Evolutionary conservation across 345 rosid species (phyloP), one percentile per base, ranked within the genome.

Genomic region (Dovyalis caffra): DNA sequence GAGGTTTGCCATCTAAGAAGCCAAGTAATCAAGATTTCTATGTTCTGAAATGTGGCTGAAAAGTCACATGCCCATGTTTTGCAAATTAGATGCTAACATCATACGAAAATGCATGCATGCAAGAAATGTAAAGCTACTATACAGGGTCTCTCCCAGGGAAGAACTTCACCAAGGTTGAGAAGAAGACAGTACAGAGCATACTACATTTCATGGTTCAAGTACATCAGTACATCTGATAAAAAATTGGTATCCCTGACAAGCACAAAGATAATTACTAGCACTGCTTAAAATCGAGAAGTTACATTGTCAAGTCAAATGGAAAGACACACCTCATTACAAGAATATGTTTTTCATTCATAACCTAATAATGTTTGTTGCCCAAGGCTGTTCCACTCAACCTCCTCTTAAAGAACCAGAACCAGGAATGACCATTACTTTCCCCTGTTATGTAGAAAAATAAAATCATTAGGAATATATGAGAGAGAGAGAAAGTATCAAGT

Each of bases 391-490:
- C 29, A 8, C 67, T 9, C 26, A n/a, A 9, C 14, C 28, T 56
- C 60, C 60, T n/a, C 60, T 56, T 56, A n/a, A 53, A 3, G 60
- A 1, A 20, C 40, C 32, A 3, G 60, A 1, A 20, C 40, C 32
- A 21, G 4, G 34, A 20, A 70, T 28, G 31, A 61, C 56, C 58
- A 80, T 87, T 85, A 89, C 80, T 87, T 90, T 25, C 88, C 89
- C 45, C 96, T 91, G 89, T 35, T 77, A 61, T 31, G 51, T 7
- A 32, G 3, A 77, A 57, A 18, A 23, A 29, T 18, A 68, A 40
- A 29, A 51, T 25, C 58, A 33, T 64, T 6, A 58, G 11, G 11
- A 28, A 69, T 70, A 43, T 40, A 20, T 5, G 47, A 60, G 51
- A 21, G 64, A 51, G 64, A 37, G 38, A 69, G 34, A 68, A 47